Percentiles rank a stretch among this genome's conserved stretches.
These are phyloP conservation scores for Teratosphaeriaceae sp. DNA, from an alignment of 2,329 filamentous ascomycete species.

Conservation along the genomic window DNA sequence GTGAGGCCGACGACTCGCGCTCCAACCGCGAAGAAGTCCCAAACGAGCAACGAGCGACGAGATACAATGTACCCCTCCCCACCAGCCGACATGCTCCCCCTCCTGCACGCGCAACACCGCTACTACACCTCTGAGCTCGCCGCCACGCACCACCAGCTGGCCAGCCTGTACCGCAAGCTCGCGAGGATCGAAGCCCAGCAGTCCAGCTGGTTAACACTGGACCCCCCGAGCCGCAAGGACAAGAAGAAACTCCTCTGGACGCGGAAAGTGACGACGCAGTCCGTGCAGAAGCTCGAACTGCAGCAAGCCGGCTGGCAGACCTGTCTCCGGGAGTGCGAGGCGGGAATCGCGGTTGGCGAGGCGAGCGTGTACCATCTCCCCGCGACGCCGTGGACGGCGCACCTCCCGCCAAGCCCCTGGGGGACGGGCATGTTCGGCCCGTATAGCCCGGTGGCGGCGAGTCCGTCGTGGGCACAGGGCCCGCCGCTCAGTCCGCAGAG, in stretches of 20 bases:
- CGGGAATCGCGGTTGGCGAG: conserved; percentile 20
- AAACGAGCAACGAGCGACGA: no score
- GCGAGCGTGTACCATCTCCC: conserved; percentile 7
- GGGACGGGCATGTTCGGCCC: conserved; percentile 8
- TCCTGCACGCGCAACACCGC: conserved; percentile 21
- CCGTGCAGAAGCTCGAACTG: conserved; percentile 16
- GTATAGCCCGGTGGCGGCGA: conserved; percentile 9
- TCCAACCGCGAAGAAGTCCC: conserved; percentile 6
- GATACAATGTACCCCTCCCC: background rate
- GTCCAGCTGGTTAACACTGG: no score
- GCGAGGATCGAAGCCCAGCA: conserved; percentile 17
- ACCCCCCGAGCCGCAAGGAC: conserved; percentile 18
- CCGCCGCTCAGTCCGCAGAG: conserved; percentile 9
- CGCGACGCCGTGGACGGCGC: conserved; percentile 15
- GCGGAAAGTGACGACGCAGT: conserved; percentile 16
- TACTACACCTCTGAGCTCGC: conserved; percentile 22
- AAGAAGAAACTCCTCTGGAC: conserved; percentile 26
- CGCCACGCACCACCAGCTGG: conserved; percentile 20
- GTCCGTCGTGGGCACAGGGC: conserved; percentile 9
- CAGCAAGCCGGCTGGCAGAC: conserved; percentile 20
- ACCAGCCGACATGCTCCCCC: conserved; percentile 15
- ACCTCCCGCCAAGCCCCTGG: conserved; percentile 17
- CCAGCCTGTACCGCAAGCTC: conserved; percentile 24
- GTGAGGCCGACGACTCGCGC: conserved; percentile 19
- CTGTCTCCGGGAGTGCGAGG: conserved; percentile 19